phyloP scores from a whole-genome alignment of 2,329 filamentous ascomycete genomes.

The Arthrobotrys musiformis region DNA sequence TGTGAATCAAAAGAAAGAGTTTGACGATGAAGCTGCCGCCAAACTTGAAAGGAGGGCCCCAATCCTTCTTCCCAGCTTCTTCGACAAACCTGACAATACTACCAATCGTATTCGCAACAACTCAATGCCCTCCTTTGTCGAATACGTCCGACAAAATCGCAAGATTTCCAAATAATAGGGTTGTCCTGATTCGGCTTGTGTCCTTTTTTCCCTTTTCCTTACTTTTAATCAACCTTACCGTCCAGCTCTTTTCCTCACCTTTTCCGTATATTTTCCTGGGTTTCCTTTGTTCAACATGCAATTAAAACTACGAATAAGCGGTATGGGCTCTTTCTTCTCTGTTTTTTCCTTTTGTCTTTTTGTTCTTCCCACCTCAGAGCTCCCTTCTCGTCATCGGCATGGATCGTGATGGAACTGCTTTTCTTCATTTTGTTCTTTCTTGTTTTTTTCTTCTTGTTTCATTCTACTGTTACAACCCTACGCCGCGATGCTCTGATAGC shows the following conservation, averaged over 20 bases:
- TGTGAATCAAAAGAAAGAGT: constrained; percentile 9
- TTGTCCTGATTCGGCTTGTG: neutral
- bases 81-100: constrained; percentile 2
- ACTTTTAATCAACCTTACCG: neutral
- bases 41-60: neutral
- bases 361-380: neutral
- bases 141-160: neutral
- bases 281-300: neutral
- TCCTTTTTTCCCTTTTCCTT: neutral
- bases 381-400: constrained; percentile 5
- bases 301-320: neutral
- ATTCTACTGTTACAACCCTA: neutral
- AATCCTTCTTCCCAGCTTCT: neutral
- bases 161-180: neutral
- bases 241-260: neutral
- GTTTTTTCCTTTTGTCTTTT: neutral
- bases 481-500: neutral
- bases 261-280: neutral
- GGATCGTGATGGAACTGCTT: constrained; percentile 8
- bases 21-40: constrained; percentile 1
- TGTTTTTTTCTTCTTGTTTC: neutral
- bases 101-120: constrained; percentile 14
- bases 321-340: neutral
- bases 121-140: neutral
- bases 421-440: neutral